Evolutionary conservation across 1,284 basidiomycete species (phyloP), one percentile per base, ranked within the genome.

Genomic region (Moniliella sp.): DNA sequence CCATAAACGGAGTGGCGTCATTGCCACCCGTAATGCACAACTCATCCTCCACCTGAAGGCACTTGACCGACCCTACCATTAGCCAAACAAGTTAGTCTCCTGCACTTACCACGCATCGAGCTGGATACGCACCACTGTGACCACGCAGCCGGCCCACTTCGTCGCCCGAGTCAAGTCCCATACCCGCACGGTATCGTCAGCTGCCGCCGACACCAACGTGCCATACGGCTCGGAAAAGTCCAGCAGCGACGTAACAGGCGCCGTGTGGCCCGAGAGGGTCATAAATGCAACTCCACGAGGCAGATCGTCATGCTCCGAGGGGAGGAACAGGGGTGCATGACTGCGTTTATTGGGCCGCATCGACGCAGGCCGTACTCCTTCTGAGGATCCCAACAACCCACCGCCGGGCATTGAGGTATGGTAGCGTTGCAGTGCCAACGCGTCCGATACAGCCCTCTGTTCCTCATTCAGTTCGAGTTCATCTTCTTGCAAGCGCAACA

Each of bases 221-320:
- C 84, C 88, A 51, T 97, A 97, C 7, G 88, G 88, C 57, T 93
- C 84, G 12, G 82, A 83, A 57, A 94, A 83, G 64, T 97, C 88
- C n/a, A n/a, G n/a, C 21, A 97, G 70, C 1, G 82, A 75, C 0
- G 75, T 75, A 50, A 97, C 75, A 1, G 83, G 77, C 0, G 73
- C 73, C 1, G 72, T 66, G 53, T 94, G 84, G 19, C 72, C 73
- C 18, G 74, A 15, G n/a, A 15, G 11, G 11, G 34, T 14, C 84
- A 99, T 93, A 65, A 99, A 99, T 4, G 88, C 88, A 3, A 94
- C 74, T 3, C 81, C 82, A 4, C 75, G 72, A 3, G 88, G 91
- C 34, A 99, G 67, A 35, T 93, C 83, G 50, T 91, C 83, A 48
- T 99, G 91, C 61, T 97, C 91, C 10, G 82, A 88, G 1, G 88